These are phyloP conservation scores for Westerdykella sp. DNA, from an alignment of 2,329 filamentous ascomycete genomes.

Conservation along the genomic window DNA sequence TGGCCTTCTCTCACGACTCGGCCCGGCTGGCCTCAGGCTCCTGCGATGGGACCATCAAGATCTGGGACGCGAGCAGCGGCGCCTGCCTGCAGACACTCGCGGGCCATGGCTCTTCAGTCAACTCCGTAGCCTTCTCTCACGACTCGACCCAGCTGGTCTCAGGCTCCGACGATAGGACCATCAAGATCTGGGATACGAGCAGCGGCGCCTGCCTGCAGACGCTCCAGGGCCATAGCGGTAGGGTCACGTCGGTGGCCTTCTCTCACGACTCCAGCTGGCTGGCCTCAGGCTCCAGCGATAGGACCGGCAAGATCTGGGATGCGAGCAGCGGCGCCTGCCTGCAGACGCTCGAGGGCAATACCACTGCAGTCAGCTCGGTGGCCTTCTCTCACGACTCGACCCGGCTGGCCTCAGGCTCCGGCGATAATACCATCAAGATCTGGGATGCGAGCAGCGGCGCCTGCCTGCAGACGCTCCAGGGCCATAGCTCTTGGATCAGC, in stretches of 20 bases:
- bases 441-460: neutral
- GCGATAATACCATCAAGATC: constrained; percentile 8
- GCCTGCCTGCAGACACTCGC: constrained; percentile 1
- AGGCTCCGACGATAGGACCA: neutral
- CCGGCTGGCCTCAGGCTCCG: constrained; percentile 1
- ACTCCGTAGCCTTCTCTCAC: constrained; percentile 1
- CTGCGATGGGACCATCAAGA: constrained; percentile 10
- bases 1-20: constrained; percentile 20
- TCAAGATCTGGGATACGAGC: neutral
- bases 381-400: too few relatives aligned
- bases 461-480: constrained; percentile 13
- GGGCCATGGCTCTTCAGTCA: neutral
- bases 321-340: constrained; percentile 6
- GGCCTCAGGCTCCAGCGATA: constrained; percentile 1
- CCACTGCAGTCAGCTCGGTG: neutral
- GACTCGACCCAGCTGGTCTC: neutral
- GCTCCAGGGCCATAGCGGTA: constrained; percentile 2
- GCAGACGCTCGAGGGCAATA: constrained; percentile 13
- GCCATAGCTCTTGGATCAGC: constrained; percentile 4
- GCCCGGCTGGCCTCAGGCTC: constrained; percentile 13
- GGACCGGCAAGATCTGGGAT: constrained; percentile 1
- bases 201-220: neutral
- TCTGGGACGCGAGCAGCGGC: constrained; percentile 14
- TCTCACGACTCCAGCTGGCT: too few relatives aligned
- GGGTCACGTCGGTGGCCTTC: neutral